Evolutionary conservation across 2,329 filamentous ascomycete genomes (phyloP).

Genomic region (Nemania sp.): DNA sequence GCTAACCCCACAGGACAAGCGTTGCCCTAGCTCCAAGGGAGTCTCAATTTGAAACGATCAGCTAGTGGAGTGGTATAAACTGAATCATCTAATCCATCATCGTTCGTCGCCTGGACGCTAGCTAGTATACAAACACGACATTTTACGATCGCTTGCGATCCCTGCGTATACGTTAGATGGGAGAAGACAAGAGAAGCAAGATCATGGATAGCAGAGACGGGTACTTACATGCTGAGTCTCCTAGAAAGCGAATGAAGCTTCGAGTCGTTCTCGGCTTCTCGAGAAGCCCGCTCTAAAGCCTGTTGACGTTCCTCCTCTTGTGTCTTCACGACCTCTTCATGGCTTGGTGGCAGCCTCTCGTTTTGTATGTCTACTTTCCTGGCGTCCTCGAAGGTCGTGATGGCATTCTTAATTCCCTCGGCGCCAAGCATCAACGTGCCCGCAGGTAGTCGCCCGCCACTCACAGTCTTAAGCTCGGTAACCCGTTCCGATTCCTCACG

Average conservation of each 20-base stretch:
- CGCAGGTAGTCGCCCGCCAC: constrained; percentile 87
- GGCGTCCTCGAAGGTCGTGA: constrained; percentile 94
- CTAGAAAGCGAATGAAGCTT: constrained; percentile 84
- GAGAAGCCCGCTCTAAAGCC: constrained; percentile 81
- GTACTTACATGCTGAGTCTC: constrained; percentile 91
- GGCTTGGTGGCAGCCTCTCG: constrained; percentile 86
- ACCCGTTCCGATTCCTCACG: constrained; percentile 97
- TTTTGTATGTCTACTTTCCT: constrained; percentile 97
- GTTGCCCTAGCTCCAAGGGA: constrained; percentile 15
- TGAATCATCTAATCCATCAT: constrained; percentile 26
- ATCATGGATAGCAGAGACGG: constrained; percentile 11
- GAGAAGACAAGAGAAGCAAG: background rate
- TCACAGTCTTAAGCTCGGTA: constrained; percentile 95
- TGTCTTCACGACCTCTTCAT: constrained; percentile 86
- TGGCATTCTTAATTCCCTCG: constrained; percentile 98
- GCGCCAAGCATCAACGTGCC: constrained; percentile 97
- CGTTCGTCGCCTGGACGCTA: constrained; percentile 23
- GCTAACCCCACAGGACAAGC: constrained; percentile 24
- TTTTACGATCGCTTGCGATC: constrained; percentile 40
- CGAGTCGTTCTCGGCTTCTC: constrained; percentile 85
- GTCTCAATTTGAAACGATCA: constrained; percentile 18
- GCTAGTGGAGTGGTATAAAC: constrained; percentile 23
- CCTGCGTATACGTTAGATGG: constrained; percentile 31
- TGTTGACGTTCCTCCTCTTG: constrained; percentile 79
- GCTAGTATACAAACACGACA: constrained; percentile 26